These are phyloP conservation scores for Triadica sebifera DNA, from an alignment of 345 rosid genomes.

Conservation along the genomic window DNA sequence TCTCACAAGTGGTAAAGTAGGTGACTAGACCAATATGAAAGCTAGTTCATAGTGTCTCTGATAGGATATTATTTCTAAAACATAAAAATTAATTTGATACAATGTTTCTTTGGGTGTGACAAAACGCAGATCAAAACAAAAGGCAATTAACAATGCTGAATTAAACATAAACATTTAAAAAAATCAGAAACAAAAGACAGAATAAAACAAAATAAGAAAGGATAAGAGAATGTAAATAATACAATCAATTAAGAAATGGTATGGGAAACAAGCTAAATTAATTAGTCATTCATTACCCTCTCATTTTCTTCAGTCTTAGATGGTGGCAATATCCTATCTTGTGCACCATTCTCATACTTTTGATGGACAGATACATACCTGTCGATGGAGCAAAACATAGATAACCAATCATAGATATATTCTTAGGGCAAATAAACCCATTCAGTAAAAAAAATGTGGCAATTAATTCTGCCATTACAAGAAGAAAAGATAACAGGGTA, in stretches of 20 bases:
- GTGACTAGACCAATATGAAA: not conserved
- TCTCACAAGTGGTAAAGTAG: not conserved
- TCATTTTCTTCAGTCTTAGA: slow-evolving; percentile 61
- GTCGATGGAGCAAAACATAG: slow-evolving; percentile 21
- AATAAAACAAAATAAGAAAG: not conserved
- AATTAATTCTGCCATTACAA: not conserved
- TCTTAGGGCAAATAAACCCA: not conserved
- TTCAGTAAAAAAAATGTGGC: not conserved
- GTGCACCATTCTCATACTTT: slow-evolving; percentile 44
- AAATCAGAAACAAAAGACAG: not conserved
- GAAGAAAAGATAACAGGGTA: slow-evolving; percentile 1
- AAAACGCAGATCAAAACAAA: too few relatives aligned
- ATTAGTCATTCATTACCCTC: slow-evolving; percentile 49
- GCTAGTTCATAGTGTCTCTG: not conserved
- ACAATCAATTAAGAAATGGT: not conserved
- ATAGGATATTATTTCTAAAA: not conserved
- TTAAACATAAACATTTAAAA: not conserved
- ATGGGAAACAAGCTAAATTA: not conserved
- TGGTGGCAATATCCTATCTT: slow-evolving; percentile 73
- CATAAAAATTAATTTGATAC: not conserved
- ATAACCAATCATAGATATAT: slow-evolving; percentile 5
- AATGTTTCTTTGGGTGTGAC: not conserved
- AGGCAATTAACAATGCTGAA: too few relatives aligned
- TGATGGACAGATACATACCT: slow-evolving; percentile 51
- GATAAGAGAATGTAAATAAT: not conserved